A percentile compares a stretch with the other conserved stretches of the same genome.
Conservation (phyloP, 129 eudicot genomes). For the Centaurea solstitialis region DNA sequence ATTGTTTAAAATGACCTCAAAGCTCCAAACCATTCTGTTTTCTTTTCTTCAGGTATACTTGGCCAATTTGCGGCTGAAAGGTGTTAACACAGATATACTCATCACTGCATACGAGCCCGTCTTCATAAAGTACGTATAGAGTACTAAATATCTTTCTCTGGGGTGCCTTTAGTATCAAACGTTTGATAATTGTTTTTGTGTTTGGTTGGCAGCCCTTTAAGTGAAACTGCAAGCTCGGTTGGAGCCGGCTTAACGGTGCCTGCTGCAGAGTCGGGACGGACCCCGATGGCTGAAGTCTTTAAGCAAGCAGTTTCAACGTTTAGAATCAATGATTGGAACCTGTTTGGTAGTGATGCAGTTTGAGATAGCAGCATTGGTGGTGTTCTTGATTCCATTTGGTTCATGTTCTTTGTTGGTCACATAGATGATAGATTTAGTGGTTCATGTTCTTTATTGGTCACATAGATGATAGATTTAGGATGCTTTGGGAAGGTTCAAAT, state of each 20-base stretch:
- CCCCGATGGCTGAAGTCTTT: conserved; percentile 75
- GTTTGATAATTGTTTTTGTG: background rate
- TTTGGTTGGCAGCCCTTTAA: conserved; percentile 69
- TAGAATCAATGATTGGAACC: conserved; percentile 78
- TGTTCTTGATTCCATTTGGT: background rate
- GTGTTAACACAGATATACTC: conserved; percentile 78
- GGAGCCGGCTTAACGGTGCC: conserved; percentile 82
- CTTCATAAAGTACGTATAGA: conserved; percentile 59
- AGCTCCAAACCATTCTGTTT: background rate
- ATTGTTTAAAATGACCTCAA: background rate
- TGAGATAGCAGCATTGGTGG: conserved; percentile 9
- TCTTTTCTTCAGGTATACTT: conserved; percentile 60
- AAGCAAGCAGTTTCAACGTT: conserved; percentile 68
- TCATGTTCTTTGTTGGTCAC: background rate
- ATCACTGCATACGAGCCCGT: conserved; percentile 88
- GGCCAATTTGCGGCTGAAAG: conserved; percentile 93
- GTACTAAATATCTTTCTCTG: background rate
- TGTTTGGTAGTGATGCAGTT: conserved; percentile 50
- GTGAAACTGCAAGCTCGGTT: conserved; percentile 84
- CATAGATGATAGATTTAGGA: background rate
- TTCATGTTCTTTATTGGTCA: background rate
- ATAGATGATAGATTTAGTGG: background rate
- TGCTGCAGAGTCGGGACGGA: conserved; percentile 70
- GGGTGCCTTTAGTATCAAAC: background rate
- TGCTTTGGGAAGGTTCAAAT: background rate